Evolutionary conservation across 495 filamentous ascomycete species (phyloP), one percentile per base, ranked within the genome.

Genomic region (Entonaema liquescens): DNA sequence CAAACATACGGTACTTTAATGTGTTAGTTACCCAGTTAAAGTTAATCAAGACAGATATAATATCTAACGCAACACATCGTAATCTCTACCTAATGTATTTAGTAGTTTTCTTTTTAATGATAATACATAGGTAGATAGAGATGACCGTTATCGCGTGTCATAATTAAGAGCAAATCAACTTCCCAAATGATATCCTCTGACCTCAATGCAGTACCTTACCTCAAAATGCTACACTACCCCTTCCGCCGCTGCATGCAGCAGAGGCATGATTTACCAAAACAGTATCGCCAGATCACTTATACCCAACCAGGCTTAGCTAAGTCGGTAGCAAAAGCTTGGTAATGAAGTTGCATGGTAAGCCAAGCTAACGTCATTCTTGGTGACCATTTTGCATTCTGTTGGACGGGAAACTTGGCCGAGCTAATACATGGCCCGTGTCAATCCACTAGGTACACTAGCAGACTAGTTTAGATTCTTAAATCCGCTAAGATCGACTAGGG

Each of bases 241-340:
- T 57, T 53, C 53, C 29, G 58, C 25, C 44, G 47, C 53, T 50
- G 68, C 68, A 66, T 71, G 62, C 68, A 66, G 68, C 47, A 23
- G 25, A 26, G 21, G 49, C 26, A 53, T 29, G 28, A 53, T 53
- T 13, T 29, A 53, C 52, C 52, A 11, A 31, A 29, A 5, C 29
- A 55, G 29, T 55, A 28, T 33, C 29, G 52, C 15, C 29, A n/a
- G 13, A 55, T 55, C n/a, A 19, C 26, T 59, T 56, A 50, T 59
- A 29, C 58, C 33, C 28, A 66, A 53, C 47, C 31, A 25, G 49
- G 56, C 57, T 69, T 68, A 69, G 65, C 53, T 53, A 66, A 68
- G 36, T 67, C 69, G 59, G 69, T 67, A 72, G 54, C 59, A 65
- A 25, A 65, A 68, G 62, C 68, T 71, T 66, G 68, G 68, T 63